Percentiles rank a stretch among this genome's conserved stretches.
These are phyloP conservation scores for Pythium chondricola DNA, from an alignment of 352 stramenopile species.

Conservation along the genomic window DNA sequence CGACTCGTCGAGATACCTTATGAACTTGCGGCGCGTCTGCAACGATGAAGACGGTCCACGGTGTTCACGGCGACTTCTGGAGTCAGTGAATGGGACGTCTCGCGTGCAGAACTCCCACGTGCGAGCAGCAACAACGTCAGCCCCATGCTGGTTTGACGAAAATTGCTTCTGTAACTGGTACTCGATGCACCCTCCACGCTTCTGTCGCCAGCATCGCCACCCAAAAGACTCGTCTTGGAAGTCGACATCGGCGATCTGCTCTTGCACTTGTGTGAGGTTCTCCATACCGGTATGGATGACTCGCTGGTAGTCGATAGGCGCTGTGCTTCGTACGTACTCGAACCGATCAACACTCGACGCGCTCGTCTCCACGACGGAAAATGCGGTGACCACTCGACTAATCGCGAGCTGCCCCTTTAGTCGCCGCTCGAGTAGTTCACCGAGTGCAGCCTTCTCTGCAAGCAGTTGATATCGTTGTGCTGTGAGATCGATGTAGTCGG, in stretches of 20 bases:
- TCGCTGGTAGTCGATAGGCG: background rate
- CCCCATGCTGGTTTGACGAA: background rate
- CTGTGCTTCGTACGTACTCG: no score
- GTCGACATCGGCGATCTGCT: background rate
- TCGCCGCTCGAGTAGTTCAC: background rate
- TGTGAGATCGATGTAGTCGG: no score
- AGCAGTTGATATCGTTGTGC: no score
- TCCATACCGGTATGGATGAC: background rate
- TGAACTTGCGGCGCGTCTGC: background rate
- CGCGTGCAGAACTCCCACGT: conserved; percentile 17
- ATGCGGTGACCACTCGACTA: conserved; percentile 1
- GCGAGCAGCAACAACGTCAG: background rate
- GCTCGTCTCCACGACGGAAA: background rate
- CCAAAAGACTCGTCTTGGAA: conserved; percentile 10
- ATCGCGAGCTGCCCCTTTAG: background rate
- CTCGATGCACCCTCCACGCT: conserved; percentile 1
- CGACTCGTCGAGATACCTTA: background rate
- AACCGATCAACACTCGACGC: no score
- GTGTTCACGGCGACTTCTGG: no score
- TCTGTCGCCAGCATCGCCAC: conserved; percentile 7
- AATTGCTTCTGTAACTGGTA: conserved; percentile 13
- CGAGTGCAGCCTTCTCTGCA: conserved; percentile 5
- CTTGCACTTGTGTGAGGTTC: background rate
- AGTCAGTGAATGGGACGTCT: no score
- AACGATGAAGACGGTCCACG: conserved; percentile 5